Evolutionary conservation across 306 rosid species (phyloP).

Genomic region (Castanopsis chinensis): DNA sequence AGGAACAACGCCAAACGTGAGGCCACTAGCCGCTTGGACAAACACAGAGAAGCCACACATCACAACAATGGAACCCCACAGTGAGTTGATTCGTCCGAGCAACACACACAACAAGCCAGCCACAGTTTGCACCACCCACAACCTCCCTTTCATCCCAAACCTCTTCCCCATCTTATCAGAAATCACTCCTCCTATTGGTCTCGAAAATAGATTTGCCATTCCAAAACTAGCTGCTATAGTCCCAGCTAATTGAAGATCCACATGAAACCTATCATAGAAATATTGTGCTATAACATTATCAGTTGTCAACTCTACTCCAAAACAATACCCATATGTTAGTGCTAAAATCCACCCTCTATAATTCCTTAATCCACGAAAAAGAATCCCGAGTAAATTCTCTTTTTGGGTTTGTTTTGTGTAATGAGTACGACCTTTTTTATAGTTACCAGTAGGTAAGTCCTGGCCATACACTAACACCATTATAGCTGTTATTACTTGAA

Average conservation of each 20-base stretch:
- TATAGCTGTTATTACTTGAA: slow-evolving; percentile 36
- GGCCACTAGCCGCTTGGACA: slow-evolving; percentile 57
- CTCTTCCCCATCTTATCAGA: slow-evolving; percentile 48
- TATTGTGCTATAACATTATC: slow-evolving; percentile 56
- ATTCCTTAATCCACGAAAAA: slow-evolving; percentile 31
- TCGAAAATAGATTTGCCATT: slow-evolving; percentile 44
- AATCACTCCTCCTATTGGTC: slow-evolving; percentile 54
- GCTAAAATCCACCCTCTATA: slow-evolving; percentile 63
- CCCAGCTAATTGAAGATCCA: slow-evolving; percentile 47
- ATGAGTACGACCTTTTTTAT: not conserved
- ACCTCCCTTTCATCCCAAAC: slow-evolving; percentile 57
- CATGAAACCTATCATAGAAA: slow-evolving; percentile 48
- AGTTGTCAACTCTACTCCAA: slow-evolving; percentile 55
- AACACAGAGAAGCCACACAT: slow-evolving; percentile 49
- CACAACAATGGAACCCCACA: slow-evolving; percentile 45
- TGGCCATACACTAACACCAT: slow-evolving; percentile 45
- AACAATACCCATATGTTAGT: slow-evolving; percentile 34
- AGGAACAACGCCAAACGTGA: slow-evolving; percentile 58
- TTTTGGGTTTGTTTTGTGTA: not conserved
- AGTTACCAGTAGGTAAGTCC: slow-evolving; percentile 31
- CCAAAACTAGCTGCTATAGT: slow-evolving; percentile 59
- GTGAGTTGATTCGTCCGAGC: slow-evolving; percentile 43
- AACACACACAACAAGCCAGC: slow-evolving; percentile 47
- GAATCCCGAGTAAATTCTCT: slow-evolving; percentile 1
- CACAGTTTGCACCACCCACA: slow-evolving; percentile 48